Conservation (phyloP, 2,329 filamentous ascomycete genomes). For the Penicillium janthinellum region DNA sequence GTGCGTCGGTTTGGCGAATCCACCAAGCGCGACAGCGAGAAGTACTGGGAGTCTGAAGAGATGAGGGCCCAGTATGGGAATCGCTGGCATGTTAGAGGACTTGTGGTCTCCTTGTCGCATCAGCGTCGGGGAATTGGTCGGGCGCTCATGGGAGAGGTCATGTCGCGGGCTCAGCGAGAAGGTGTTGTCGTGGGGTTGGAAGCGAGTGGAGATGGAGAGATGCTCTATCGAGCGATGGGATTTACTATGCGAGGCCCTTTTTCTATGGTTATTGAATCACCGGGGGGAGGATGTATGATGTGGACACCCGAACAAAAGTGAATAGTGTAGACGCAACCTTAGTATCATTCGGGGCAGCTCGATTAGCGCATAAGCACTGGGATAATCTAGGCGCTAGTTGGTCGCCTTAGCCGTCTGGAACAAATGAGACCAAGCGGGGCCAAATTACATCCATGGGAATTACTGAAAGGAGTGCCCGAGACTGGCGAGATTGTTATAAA, state of each 20-base stretch:
- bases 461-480: background rate
- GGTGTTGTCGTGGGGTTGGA: background rate
- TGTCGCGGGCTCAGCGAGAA: background rate
- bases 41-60: slow-evolving; percentile 10
- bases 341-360: background rate
- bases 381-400: background rate
- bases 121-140: background rate
- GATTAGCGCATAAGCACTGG: background rate
- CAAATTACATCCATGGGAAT: background rate
- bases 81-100: background rate
- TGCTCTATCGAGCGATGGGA: slow-evolving; percentile 8
- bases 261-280: slow-evolving; percentile 5
- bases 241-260: slow-evolving; percentile 10
- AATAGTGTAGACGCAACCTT: too few species aligned
- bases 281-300: background rate
- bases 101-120: background rate
- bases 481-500: background rate
- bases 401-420: background rate
- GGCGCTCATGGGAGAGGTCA: background rate
- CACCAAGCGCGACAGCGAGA: background rate
- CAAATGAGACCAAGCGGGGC: background rate
- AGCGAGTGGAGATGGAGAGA: slow-evolving; percentile 11
- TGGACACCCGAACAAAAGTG: background rate
- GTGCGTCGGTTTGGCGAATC: background rate
- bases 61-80: background rate